Evolutionary conservation across 495 filamentous ascomycete genomes (phyloP).

Genomic region (Aspergillus sclerotiicarbonarius): DNA sequence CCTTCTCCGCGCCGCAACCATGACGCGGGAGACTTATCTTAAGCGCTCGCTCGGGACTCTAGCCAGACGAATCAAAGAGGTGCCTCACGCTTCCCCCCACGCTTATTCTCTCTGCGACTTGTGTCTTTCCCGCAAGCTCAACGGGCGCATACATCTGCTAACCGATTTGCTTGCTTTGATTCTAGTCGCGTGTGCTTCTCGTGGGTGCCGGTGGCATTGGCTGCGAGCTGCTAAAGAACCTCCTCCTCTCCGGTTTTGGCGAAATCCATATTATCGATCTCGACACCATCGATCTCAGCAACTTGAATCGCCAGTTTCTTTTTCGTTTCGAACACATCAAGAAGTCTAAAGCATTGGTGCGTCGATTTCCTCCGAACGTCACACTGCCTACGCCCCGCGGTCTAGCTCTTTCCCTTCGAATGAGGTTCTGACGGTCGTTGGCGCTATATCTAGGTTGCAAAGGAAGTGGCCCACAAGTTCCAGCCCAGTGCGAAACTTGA

Average conservation of each 20-base stretch:
- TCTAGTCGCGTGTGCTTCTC: conserved; percentile 82
- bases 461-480: conserved; percentile 86
- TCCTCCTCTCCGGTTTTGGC: conserved; percentile 89
- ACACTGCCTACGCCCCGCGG: conserved; percentile 10
- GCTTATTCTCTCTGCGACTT: not conserved
- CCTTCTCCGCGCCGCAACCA: conserved; percentile 26
- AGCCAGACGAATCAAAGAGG: conserved; percentile 63
- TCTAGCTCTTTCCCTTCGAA: not conserved
- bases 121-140: not conserved
- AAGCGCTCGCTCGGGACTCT: conserved; percentile 64
- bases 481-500: conserved; percentile 86
- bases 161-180: conserved; percentile 1
- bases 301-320: conserved; percentile 96
- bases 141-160: conserved; percentile 15
- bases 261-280: conserved; percentile 96
- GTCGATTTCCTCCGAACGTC: conserved; percentile 24
- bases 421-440: conserved; percentile 20
- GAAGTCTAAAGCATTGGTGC: conserved; percentile 90
- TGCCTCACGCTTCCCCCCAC: conserved; percentile 24
- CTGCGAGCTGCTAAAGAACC: conserved; percentile 96
- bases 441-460: conserved; percentile 69
- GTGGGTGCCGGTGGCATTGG: conserved; percentile 97
- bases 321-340: conserved; percentile 98
- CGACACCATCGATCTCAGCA: conserved; percentile 97
- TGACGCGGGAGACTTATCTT: conserved; percentile 54